A percentile compares a stretch with the other conserved stretches of the same genome.
phyloP scores from a whole-genome alignment of 1,139 yeast genomes.

The Yamadazyma dendronema region DNA sequence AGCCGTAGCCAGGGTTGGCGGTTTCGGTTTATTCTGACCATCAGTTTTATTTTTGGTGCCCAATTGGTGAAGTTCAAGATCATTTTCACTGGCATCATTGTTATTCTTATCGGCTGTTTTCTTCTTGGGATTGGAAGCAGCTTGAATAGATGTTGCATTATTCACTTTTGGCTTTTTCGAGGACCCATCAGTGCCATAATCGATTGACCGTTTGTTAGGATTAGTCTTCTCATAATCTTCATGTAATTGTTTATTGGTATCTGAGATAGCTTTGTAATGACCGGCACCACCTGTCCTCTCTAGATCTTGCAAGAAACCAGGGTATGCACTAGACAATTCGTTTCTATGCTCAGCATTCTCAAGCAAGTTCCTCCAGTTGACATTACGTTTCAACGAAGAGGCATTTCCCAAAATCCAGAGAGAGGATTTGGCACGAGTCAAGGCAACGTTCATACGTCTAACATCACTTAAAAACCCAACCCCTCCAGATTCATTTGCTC shows the following conservation, averaged over 20 bases:
- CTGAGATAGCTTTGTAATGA: background rate
- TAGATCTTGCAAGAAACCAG: conserved; percentile 33
- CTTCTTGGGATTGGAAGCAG: too few relatives aligned
- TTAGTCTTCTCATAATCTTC: background rate
- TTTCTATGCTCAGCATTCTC: conserved; percentile 58
- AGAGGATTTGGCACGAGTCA: conserved; percentile 90
- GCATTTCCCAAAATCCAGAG: conserved; percentile 89
- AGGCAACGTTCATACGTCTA: conserved; percentile 93
- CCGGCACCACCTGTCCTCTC: background rate
- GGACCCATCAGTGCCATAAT: background rate
- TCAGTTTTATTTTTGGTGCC: too few relatives aligned
- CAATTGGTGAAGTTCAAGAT: too few relatives aligned
- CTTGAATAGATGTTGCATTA: too few relatives aligned
- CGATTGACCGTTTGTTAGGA: background rate
- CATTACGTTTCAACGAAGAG: conserved; percentile 57
- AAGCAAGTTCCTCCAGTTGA: conserved; percentile 68
- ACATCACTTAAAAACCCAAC: conserved; percentile 89
- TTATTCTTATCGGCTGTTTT: too few relatives aligned
- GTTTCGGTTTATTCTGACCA: too few relatives aligned
- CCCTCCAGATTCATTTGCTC: conserved; percentile 67
- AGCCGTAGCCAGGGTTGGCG: background rate
- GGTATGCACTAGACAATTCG: conserved; percentile 30
- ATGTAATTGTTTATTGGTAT: background rate
- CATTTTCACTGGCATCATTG: too few relatives aligned
- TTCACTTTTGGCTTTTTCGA: background rate